These are phyloP conservation scores for Quercus engelmannii DNA, from an alignment of 306 rosid species.

Conservation along the genomic window DNA sequence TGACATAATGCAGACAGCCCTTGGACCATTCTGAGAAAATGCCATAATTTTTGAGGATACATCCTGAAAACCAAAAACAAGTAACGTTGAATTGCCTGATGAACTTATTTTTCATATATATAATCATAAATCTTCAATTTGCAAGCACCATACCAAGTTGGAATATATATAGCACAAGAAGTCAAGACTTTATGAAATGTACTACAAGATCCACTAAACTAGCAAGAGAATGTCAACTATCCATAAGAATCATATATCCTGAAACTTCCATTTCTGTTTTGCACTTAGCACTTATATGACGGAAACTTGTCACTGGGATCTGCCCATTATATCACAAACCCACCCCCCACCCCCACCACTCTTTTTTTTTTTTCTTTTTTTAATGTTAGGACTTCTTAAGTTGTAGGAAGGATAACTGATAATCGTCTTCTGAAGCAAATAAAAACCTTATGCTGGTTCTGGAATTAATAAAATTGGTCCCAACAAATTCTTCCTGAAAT, in stretches of 20 bases:
- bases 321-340: neutral
- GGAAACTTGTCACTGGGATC: neutral
- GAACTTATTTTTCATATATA: neutral
- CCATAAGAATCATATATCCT: neutral
- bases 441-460: neutral
- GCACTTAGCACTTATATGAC: neutral
- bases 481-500: neutral
- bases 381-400: neutral
- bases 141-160: neutral
- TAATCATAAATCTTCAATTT: neutral
- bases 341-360: neutral
- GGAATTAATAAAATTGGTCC: neutral
- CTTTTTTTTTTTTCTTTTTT: neutral
- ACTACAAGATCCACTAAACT: neutral
- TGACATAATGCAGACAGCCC: slow-evolving; percentile 57
- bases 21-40: slow-evolving; percentile 54
- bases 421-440: neutral
- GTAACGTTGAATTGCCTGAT: neutral
- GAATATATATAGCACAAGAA: neutral
- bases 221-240: neutral
- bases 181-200: neutral
- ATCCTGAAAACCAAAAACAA: slow-evolving; percentile 47
- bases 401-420: neutral
- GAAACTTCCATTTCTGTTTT: neutral
- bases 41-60: slow-evolving; percentile 51